Evolutionary conservation across 2,329 filamentous ascomycete species (phyloP).

Genomic region (Diaporthe citriasiana): DNA sequence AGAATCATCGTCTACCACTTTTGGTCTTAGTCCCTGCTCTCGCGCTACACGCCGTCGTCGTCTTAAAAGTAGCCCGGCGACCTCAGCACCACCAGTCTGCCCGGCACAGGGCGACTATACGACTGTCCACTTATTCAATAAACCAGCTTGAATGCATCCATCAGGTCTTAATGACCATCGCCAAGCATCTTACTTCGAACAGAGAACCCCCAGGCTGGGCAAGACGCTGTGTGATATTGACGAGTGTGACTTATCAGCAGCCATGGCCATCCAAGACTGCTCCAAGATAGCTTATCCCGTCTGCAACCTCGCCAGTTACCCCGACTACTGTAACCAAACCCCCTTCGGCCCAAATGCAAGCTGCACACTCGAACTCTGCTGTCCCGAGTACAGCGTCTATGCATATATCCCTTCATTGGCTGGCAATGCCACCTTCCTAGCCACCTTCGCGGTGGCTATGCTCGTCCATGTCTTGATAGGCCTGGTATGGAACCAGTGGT

Average conservation of each 20-base stretch:
- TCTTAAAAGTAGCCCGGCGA: neutral
- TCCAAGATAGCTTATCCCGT: neutral
- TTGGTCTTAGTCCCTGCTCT: neutral
- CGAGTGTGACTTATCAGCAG: neutral
- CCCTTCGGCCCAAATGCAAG: slow-evolving; percentile 62
- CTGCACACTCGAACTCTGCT: slow-evolving; percentile 64
- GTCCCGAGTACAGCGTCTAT: slow-evolving; percentile 61
- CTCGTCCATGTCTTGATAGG: slow-evolving; percentile 64
- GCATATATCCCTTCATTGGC: slow-evolving; percentile 61
- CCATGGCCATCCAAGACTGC: slow-evolving; percentile 22
- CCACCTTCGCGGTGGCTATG: slow-evolving; percentile 63
- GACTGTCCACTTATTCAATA: neutral
- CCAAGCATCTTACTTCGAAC: neutral
- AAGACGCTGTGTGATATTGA: neutral
- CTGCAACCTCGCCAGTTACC: neutral
- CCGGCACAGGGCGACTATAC: no score
- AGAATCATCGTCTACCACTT: neutral
- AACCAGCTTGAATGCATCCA: neutral
- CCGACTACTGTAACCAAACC: neutral
- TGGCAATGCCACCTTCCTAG: slow-evolving; percentile 59
- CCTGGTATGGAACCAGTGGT: slow-evolving; percentile 61
- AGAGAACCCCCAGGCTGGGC: neutral
- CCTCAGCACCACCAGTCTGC: neutral
- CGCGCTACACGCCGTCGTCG: neutral
- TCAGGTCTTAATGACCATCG: neutral